These are phyloP conservation scores for Steccherinum ochraceum DNA, from an alignment of 768 basidiomycete species.

Conservation along the genomic window DNA sequence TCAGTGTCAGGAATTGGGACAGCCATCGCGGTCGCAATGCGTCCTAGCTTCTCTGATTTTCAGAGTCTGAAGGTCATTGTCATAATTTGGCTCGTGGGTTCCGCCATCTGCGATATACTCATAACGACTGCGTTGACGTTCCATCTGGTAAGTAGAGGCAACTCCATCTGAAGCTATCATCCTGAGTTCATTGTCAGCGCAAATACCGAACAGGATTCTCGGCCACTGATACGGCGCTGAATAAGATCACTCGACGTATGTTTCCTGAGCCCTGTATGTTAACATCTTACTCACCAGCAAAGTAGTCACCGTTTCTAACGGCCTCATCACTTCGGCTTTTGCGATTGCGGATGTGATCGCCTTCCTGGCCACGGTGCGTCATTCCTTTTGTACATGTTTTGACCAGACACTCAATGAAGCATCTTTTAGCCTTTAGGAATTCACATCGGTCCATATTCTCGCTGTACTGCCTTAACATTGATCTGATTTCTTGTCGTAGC, in stretches of 20 bases:
- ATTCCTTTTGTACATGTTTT: not conserved
- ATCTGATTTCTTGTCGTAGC: not conserved
- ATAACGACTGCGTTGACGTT: slow-evolving; percentile 7
- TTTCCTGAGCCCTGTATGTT: not conserved
- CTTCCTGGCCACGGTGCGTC: slow-evolving; percentile 7
- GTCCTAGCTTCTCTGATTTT: slow-evolving; percentile 3
- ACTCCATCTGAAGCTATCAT: not conserved
- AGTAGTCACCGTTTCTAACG: slow-evolving; percentile 7
- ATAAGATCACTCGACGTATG: slow-evolving; percentile 10
- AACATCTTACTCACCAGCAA: not conserved
- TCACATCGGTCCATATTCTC: slow-evolving; percentile 5
- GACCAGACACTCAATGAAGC: not conserved
- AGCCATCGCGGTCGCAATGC: slow-evolving; percentile 6
- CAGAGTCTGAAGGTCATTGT: slow-evolving; percentile 5
- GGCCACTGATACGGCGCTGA: slow-evolving; percentile 8
- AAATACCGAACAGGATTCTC: slow-evolving; percentile 11
- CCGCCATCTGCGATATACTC: slow-evolving; percentile 6
- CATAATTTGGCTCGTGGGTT: slow-evolving; percentile 7
- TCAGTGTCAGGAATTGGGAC: slow-evolving; percentile 9
- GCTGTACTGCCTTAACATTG: not conserved
- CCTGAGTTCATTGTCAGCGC: not conserved
- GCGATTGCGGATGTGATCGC: slow-evolving; percentile 7
- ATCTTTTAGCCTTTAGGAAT: slow-evolving; percentile 2
- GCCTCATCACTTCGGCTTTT: slow-evolving; percentile 7
- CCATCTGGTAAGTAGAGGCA: slow-evolving; percentile 7